Evolutionary conservation across 2,329 filamentous ascomycete species (phyloP), one percentile per base, ranked within the genome.

Genomic region (Periconia sp.): DNA sequence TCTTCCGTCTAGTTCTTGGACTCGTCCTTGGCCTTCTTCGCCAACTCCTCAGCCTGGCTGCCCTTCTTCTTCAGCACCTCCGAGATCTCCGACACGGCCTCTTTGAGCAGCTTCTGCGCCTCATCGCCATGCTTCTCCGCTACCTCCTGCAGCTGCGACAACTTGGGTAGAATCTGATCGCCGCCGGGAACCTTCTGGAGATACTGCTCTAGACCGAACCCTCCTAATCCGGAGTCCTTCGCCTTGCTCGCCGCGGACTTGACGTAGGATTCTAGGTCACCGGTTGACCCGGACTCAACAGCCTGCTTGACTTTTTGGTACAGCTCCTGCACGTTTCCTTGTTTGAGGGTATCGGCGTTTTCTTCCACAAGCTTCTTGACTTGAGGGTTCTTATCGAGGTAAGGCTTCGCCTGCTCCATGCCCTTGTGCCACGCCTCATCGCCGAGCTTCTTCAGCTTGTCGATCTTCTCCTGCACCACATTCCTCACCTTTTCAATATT

Each of bases 361-460:
- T 88, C 78, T 76, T 90, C 87, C 1, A 92, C 69, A 0, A 91
- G 71, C 72, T 90, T 79, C 78, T 90, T 91, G 54, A 90, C 75
- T 75, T 89, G 79, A n/a, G 88, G 87, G 72, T 84, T 89, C 80
- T 91, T 91, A 61, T 91, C 88, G 1, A 92, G 80, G 54, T 85
- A 83, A 0, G 88, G 87, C 77, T 89, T 85, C 35, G 84, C 85
- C 72, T 90, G 79, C 73, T 91, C 85, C 45, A 89, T 67, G 0
- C 84, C 87, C 76, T 90, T 88, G 59, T 85, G 79, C 86, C 86
- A 92, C 0, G 85, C 85, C 72, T 91, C 81, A 41, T 91, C 87
- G 19, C 87, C 87, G 1, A 90, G 74, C 72, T 87, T 82, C 74
- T 83, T 81, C 31, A 91, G 65, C 70, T 88, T 79, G 66, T 90